Conservation (phyloP, 345 rosid species). For the Limnanthes douglasii region DNA sequence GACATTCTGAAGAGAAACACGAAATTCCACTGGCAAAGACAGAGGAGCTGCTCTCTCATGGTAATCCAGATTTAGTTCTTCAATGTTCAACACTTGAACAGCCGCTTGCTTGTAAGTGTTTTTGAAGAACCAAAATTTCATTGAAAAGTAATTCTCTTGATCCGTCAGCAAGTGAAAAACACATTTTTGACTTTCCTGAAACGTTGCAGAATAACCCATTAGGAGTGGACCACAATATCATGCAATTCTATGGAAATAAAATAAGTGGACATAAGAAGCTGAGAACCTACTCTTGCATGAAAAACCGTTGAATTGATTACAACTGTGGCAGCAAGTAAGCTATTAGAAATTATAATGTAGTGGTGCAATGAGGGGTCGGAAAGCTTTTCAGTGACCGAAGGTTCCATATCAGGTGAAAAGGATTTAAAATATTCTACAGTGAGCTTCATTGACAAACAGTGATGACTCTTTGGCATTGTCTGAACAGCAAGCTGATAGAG, state of each 20-base stretch:
- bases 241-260: background rate
- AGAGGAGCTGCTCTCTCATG: conserved; percentile 25
- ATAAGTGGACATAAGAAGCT: conserved; percentile 1
- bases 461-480: conserved; percentile 62
- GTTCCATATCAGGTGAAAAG: conserved; percentile 17
- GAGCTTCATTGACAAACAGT: conserved; percentile 52
- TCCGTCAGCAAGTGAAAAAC: conserved; percentile 67
- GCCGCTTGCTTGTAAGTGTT: conserved; percentile 29
- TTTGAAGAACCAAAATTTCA: conserved; percentile 56
- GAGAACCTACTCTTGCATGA: conserved; percentile 32
- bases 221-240: conserved; percentile 6
- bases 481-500: conserved; percentile 53
- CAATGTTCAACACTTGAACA: conserved; percentile 42
- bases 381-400: conserved; percentile 21
- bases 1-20: conserved; percentile 23
- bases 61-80: conserved; percentile 19
- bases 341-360: conserved; percentile 41
- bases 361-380: conserved; percentile 39
- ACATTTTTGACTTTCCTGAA: conserved; percentile 43
- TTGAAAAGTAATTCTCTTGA: conserved; percentile 41
- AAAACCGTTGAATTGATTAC: conserved; percentile 47
- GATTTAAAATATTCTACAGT: conserved; percentile 53
- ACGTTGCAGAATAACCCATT: conserved; percentile 9
- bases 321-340: conserved; percentile 56
- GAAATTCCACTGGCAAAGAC: conserved; percentile 50